Evolutionary conservation across 2,329 filamentous ascomycete genomes (phyloP), one percentile per base, ranked within the genome.

Genomic region (Bipolaris zeicola): DNA sequence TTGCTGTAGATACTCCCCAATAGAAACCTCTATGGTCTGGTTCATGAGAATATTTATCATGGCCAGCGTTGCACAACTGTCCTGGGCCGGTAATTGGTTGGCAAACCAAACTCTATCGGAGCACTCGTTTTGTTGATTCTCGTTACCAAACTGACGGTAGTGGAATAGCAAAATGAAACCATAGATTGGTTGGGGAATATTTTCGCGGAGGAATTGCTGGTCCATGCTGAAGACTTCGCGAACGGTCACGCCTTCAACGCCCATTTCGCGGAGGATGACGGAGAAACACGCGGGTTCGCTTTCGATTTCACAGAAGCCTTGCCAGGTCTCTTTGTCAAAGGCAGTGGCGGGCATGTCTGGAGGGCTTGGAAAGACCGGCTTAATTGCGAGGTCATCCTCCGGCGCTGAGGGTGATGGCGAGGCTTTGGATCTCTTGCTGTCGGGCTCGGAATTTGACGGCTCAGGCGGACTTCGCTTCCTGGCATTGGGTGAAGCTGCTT

Each of bases 21-120:
- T 82, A 16, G 6, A 78, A 3, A 92, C 76, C 0, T 80, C 81
- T 0, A 44, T 28, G 22, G 87, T 83, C 33, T 57, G 54, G 71
- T 98, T 98, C 85, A 96, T 96, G 70, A 96, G 80, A 58, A 97
- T 96, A 68, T 98, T 98, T 66, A 97, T 83, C 63, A 98, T 81
- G 3, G 95, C 92, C 43, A 97, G 86, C n/a, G 91, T 95, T 18
- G 92, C 95, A 76, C 95, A 99, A 24, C 92, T 89, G 75, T 96
- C 96, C 46, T 75, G 71, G 11, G 66, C 70, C 5, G 72, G 73
- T 44, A 91, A 89, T 79, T 96, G 94, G 69, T 97, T 97, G 26
- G 93, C 92, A 74, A 97, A 98, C 94, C 95, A 99, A 16, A 98
- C 80, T 28, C 86, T 79, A 3, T 85, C 79, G 0, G 87, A 87